Evolutionary conservation across 805 yeast genomes (phyloP), one percentile per base, ranked within the genome.

Genomic region (Limtongozyma cylindracea): DNA sequence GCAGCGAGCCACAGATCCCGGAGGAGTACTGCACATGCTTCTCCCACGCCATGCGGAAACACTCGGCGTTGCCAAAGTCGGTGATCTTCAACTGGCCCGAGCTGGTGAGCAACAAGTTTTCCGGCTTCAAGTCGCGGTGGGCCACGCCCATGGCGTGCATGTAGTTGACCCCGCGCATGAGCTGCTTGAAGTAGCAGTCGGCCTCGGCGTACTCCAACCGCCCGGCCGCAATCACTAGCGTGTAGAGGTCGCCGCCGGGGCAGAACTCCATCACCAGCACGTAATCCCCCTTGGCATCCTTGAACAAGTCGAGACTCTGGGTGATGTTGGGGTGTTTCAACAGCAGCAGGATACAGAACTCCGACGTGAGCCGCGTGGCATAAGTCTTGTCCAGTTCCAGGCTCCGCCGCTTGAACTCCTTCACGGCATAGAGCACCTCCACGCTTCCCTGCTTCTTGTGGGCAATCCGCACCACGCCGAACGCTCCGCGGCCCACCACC

Each of bases 101-200:
- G 18, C 65, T 61, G 0, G 88, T 72, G 19, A 78, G 44, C 25
- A 80, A 47, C 20, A 80, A 43, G 39, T 80, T 80, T 35, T 80
- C 94, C 1, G 93, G 82, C 43, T 80, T 80, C 34, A 80, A 54
- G 43, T 80, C 95, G 23, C 93, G 55, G 42, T 80, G 95, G 4
- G 77, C 72, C 23, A 80, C 70, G 12, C 95, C 94, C 65, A 73
- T 68, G 17, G 66, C 64, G 45, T 80, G 94, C 78, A 80, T 70
- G 49, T 74, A 78, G 24, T 61, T 63, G 13, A 78, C 88, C 19
- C 91, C 93, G 29, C 76, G 50, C 13, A 78, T 60, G 21, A 78
- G 45, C 40, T 78, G 94, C 39, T 78, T 77, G 48, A 77, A 76
- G 35, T 76, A 71, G 40, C 94, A 80, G 39, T 80, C 91, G 8